These are phyloP conservation scores for Pistacia vera DNA, from an alignment of 345 rosid genomes.

Conservation along the genomic window DNA sequence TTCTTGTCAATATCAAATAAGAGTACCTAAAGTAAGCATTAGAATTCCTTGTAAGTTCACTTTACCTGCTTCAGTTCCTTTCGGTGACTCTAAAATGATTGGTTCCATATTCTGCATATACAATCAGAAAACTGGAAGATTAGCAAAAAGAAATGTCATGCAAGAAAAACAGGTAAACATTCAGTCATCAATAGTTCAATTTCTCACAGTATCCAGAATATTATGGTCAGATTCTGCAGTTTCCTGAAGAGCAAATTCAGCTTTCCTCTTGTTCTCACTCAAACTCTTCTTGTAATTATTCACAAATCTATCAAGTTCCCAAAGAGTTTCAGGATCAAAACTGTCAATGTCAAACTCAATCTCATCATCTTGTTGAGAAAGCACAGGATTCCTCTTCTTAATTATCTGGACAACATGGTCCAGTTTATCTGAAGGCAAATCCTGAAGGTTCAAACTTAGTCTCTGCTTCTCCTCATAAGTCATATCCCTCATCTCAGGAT, in stretches of 20 bases:
- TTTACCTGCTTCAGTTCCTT: conserved; percentile 42
- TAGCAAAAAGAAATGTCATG: conserved; percentile 5
- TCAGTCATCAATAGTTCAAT: conserved; percentile 16
- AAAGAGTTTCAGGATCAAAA: conserved; percentile 80
- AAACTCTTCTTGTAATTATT: conserved; percentile 44
- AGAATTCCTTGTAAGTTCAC: conserved; percentile 7
- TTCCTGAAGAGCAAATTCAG: conserved; percentile 38
- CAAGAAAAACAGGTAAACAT: neutral
- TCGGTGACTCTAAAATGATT: conserved; percentile 21
- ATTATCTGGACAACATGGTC: conserved; percentile 80
- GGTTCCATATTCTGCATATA: conserved; percentile 37
- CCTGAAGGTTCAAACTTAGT: conserved; percentile 69
- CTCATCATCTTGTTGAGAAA: conserved; percentile 80
- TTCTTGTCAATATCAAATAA: neutral
- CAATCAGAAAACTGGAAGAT: neutral
- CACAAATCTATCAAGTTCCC: conserved; percentile 82
- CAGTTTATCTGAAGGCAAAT: conserved; percentile 75
- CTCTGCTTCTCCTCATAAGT: conserved; percentile 83
- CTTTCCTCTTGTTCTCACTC: conserved; percentile 45
- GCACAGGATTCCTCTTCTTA: conserved; percentile 70
- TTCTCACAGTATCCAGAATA: conserved; percentile 49
- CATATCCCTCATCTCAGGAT: conserved; percentile 56
- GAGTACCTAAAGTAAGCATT: neutral
- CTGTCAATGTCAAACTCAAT: conserved; percentile 88
- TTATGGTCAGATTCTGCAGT: conserved; percentile 38